phyloP scores from a whole-genome alignment of 768 basidiomycete genomes.

The Tricholoma terreum region DNA sequence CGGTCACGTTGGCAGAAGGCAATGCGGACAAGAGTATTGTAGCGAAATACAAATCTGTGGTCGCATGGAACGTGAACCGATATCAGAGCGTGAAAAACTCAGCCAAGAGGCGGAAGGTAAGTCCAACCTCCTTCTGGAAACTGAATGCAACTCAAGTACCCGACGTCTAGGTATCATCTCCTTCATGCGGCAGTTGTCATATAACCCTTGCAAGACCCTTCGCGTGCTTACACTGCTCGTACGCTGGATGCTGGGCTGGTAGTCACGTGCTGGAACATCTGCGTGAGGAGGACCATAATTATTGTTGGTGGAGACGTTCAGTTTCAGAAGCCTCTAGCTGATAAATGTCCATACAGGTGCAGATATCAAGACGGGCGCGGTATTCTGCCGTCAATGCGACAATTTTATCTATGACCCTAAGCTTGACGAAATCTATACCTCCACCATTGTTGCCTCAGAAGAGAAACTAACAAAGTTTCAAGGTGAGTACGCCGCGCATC shows the following conservation, averaged over 20 bases:
- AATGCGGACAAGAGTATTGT: slow-evolving; percentile 27
- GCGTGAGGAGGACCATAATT: slow-evolving; percentile 51
- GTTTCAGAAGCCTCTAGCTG: not conserved
- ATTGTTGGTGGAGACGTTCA: slow-evolving; percentile 48
- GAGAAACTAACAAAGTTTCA: slow-evolving; percentile 61
- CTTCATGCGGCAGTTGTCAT: slow-evolving; percentile 62
- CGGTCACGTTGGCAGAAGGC: slow-evolving; percentile 31
- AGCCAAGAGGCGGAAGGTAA: slow-evolving; percentile 65
- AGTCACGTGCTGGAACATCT: slow-evolving; percentile 61
- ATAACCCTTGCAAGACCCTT: slow-evolving; percentile 59
- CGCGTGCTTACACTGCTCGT: slow-evolving; percentile 70
- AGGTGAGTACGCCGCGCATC: slow-evolving; percentile 34
- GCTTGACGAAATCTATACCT: slow-evolving; percentile 45
- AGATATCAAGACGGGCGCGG: slow-evolving; percentile 68
- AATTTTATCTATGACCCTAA: slow-evolving; percentile 67
- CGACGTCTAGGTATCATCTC: slow-evolving; percentile 45
- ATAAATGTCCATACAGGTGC: slow-evolving; percentile 48
- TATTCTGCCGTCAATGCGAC: slow-evolving; percentile 73
- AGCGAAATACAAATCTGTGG: slow-evolving; percentile 44
- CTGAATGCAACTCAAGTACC: not conserved
- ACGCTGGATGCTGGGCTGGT: slow-evolving; percentile 65
- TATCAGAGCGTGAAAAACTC: slow-evolving; percentile 45
- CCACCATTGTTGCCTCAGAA: slow-evolving; percentile 49
- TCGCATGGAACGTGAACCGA: slow-evolving; percentile 52
- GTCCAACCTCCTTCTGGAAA: slow-evolving; percentile 12